Evolutionary conservation across 2,329 filamentous ascomycete genomes (phyloP).

Genomic region (Sporothrix inflata): DNA sequence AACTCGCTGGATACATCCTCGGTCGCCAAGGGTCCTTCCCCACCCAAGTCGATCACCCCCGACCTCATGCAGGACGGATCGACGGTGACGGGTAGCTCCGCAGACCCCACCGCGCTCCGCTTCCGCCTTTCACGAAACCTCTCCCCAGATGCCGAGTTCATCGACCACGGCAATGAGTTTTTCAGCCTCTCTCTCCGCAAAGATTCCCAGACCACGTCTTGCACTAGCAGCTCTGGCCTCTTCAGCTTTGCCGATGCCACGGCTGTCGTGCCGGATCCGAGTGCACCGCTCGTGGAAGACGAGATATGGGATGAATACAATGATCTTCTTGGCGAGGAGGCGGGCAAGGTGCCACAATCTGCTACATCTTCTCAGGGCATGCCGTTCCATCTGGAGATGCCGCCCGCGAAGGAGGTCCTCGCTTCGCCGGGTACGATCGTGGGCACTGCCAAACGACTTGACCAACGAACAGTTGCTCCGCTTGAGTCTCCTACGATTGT

Average conservation of each 20-base stretch:
- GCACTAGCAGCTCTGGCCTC: constrained; percentile 65
- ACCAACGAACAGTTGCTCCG: constrained; percentile 36
- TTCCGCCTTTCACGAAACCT: constrained; percentile 40
- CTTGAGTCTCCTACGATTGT: constrained; percentile 53
- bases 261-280: constrained; percentile 65
- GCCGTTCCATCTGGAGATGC: constrained; percentile 60
- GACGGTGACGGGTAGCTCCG: constrained; percentile 41
- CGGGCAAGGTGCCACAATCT: constrained; percentile 51
- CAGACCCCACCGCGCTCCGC: constrained; percentile 37
- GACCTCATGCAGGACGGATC: constrained; percentile 46
- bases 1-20: constrained; percentile 45
- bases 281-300: constrained; percentile 71
- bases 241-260: constrained; percentile 65
- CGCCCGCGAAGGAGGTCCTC: constrained; percentile 39
- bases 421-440: background rate
- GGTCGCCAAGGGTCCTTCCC: constrained; percentile 54
- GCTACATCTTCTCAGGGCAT: constrained; percentile 59
- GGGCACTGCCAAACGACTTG: background rate
- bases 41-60: constrained; percentile 47
- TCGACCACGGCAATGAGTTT: constrained; percentile 54
- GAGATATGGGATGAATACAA: constrained; percentile 96
- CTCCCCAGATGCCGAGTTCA: constrained; percentile 41
- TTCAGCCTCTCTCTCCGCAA: constrained; percentile 74
- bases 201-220: constrained; percentile 64
- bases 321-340: constrained; percentile 74